Evolutionary conservation across 225 moss, liverwort and hornwort genomes (phyloP), one percentile per base, ranked within the genome.

Genomic region (Pseudisothecium myosuroides): DNA sequence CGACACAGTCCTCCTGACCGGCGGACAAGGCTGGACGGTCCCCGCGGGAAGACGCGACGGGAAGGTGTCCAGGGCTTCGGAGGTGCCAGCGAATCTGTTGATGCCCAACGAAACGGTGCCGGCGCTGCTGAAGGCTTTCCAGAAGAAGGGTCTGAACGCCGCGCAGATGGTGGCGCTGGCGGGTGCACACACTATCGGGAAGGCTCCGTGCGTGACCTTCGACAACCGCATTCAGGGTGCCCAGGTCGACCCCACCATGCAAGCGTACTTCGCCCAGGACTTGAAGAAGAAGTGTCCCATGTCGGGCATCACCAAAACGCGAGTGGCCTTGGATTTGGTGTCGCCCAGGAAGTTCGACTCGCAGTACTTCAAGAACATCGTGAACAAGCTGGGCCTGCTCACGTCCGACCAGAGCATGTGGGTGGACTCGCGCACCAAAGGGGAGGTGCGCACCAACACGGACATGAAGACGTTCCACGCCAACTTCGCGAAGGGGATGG

Each of bases 311-410:
- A 5, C 0, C 45, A 24, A 31, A 29, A 69, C 82, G 37, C 39
- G n/a, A 32, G 85, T 92, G 82, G 21, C 56, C 67, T 15, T 92
- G 81, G 92, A 92, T 39, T 55, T 66, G n/a, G 63, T 56, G 26
- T 82, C 92, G 8, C 58, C 58, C 17, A 85, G 27, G 27, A 85
- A 67, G 84, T 88, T 92, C 86, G 92, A 92, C 86, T 34, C 84
- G 49, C 85, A 81, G 79, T 92, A 89, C 83, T 90, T 86, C 78
- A 82, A 58, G 67, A 65, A 90, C 78, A 87, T 90, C 68, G 55
- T 55, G n/a, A 54, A 37, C 54, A 52, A 54, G 68, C 55, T 50
- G 34, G 83, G 83, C 8, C 90, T 91, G 52, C 85, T 88, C 5
- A 91, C 90, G 54, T 67, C 83, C n/a, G 83, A 83, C 54, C 83